A percentile compares a stretch with the other conserved stretches of the same genome.
These are phyloP conservation scores for Monilinia polystroma DNA, from an alignment of 2,329 filamentous ascomycete genomes.

Conservation along the genomic window DNA sequence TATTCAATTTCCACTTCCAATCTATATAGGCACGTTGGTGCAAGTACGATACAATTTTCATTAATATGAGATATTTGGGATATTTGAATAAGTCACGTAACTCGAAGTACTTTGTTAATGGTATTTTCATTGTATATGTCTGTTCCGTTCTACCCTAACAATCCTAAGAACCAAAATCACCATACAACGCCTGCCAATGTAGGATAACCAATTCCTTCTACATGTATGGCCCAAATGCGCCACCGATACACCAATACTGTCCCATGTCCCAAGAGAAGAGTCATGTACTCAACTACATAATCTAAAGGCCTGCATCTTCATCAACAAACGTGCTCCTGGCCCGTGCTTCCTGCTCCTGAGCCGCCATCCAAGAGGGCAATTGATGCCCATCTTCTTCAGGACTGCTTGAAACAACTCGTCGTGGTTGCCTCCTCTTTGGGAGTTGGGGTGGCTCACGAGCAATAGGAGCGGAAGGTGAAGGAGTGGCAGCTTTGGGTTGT, in stretches of 20 bases:
- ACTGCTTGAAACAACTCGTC: constrained; percentile 35
- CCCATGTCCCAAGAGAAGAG: neutral
- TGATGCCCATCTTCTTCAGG: constrained; percentile 39
- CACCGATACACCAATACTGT: neutral
- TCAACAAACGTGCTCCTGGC: constrained; percentile 39
- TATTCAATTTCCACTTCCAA: neutral
- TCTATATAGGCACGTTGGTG: neutral
- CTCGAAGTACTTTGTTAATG: neutral
- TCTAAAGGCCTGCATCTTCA: constrained; percentile 35
- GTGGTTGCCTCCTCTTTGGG: constrained; percentile 33
- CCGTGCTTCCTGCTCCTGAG: constrained; percentile 41
- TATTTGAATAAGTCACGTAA: neutral
- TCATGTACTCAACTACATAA: neutral
- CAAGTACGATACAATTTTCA: neutral
- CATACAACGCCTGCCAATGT: constrained; percentile 11
- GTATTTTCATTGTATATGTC: neutral
- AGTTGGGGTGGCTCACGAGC: constrained; percentile 28
- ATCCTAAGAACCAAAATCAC: neutral
- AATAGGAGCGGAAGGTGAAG: neutral
- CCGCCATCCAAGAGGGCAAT: constrained; percentile 39
- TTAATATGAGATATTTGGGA: neutral
- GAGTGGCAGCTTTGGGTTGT: neutral
- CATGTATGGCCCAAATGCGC: constrained; percentile 3
- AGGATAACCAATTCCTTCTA: constrained; percentile 4
- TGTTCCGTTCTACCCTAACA: neutral